Evolutionary conservation across 495 filamentous ascomycete species (phyloP).

Genomic region (Beverwykella pulmonaria): DNA sequence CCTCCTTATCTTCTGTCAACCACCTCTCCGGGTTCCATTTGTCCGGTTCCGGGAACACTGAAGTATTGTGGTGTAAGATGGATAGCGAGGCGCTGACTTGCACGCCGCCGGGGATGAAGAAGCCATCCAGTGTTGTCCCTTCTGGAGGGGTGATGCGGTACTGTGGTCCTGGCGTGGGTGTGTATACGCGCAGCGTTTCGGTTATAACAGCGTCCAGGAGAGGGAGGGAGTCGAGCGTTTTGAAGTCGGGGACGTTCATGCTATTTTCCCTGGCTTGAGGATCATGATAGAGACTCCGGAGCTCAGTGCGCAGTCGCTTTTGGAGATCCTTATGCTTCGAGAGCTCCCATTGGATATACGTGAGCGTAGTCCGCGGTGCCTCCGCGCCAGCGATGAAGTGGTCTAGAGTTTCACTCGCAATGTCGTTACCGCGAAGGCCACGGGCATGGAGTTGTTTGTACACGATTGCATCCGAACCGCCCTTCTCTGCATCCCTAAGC

Average conservation of each 20-base stretch:
- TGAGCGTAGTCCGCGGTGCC: constrained; percentile 4
- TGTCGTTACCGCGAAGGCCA: constrained; percentile 5
- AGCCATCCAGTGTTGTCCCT: constrained; percentile 13
- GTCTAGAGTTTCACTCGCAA: constrained; percentile 23
- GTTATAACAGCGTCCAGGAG: constrained; percentile 12
- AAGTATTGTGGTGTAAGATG: constrained; percentile 11
- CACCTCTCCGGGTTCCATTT: constrained; percentile 18
- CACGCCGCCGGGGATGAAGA: constrained; percentile 14
- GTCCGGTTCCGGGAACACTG: constrained; percentile 12
- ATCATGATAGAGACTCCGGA: neutral
- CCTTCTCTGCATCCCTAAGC: neutral
- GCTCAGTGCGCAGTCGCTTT: constrained; percentile 2
- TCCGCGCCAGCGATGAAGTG: constrained; percentile 22
- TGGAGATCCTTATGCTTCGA: constrained; percentile 3
- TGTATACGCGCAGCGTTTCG: constrained; percentile 13
- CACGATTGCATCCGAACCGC: constrained; percentile 4
- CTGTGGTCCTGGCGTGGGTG: constrained; percentile 16
- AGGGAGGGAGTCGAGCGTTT: constrained; percentile 15
- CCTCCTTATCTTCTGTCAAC: constrained; percentile 1
- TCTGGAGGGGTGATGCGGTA: constrained; percentile 10
- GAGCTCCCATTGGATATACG: constrained; percentile 23
- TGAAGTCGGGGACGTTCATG: constrained; percentile 3
- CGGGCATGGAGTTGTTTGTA: constrained; percentile 9
- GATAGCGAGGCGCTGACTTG: constrained; percentile 5
- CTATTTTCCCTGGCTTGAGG: neutral